Evolutionary conservation across 805 yeast genomes (phyloP).

Genomic region (Sugiyamaella qingdaonensis): DNA sequence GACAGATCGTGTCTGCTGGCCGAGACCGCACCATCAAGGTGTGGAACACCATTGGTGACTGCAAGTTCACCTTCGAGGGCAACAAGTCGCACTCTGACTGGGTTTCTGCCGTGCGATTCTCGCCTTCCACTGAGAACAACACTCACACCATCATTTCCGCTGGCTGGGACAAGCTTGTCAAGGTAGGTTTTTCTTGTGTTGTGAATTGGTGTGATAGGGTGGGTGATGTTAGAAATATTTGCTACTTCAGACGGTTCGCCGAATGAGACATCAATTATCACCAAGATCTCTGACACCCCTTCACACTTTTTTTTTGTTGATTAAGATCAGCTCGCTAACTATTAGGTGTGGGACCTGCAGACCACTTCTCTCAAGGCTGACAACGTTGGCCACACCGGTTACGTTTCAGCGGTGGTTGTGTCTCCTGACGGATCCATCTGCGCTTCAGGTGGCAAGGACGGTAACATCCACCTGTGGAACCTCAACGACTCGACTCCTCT

Average conservation of each 20-base stretch:
- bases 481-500: conserved; percentile 77
- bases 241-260: conserved; percentile 91
- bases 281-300: conserved; percentile 93
- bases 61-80: conserved; percentile 76
- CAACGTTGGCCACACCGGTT: conserved; percentile 99
- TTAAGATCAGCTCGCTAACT: conserved; percentile 19
- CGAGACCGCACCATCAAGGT: conserved; percentile 98
- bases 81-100: conserved; percentile 92
- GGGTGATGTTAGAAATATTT: conserved; percentile 83
- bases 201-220: conserved; percentile 29
- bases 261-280: conserved; percentile 95
- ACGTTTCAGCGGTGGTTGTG: conserved; percentile 93
- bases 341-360: conserved; percentile 87
- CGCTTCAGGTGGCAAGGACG: conserved; percentile 99
- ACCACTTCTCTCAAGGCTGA: conserved; percentile 87
- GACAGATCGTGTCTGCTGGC: conserved; percentile 97
- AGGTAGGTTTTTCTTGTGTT: conserved; percentile 66
- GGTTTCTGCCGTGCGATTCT: conserved; percentile 97
- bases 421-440: conserved; percentile 99
- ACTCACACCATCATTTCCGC: conserved; percentile 85
- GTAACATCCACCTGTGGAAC: conserved; percentile 98
- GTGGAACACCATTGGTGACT: conserved; percentile 98
- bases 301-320: neutral
- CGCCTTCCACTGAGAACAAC: conserved; percentile 60
- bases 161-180: conserved; percentile 97